Percentiles rank a stretch among this genome's conserved stretches.
Evolutionary conservation across 2,329 filamentous ascomycete species (phyloP).

Genomic region (Fusarium duplospermum): DNA sequence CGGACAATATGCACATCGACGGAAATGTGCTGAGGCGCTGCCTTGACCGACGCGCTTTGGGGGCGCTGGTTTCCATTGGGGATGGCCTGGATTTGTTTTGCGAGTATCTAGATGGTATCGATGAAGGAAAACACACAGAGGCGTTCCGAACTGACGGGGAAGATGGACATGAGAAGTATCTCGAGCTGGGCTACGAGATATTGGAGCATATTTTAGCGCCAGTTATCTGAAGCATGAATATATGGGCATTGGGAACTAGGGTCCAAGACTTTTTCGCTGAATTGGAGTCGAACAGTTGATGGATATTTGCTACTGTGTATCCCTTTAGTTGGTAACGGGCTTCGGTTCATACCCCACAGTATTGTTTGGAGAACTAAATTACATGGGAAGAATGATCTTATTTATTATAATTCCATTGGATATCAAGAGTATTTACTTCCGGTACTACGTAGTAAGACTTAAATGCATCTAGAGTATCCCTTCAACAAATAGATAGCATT

Average conservation of each 20-base stretch:
- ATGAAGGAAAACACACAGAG: constrained; percentile 56
- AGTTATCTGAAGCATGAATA: constrained; percentile 52
- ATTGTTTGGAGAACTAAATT: too few species aligned
- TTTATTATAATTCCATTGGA: too few species aligned
- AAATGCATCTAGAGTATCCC: too few species aligned
- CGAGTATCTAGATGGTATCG: constrained; percentile 62
- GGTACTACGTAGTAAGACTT: too few species aligned
- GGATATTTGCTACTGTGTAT: not conserved
- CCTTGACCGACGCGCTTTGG: constrained; percentile 59
- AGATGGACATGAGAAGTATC: constrained; percentile 50
- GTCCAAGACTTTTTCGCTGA: not conserved
- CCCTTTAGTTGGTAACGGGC: not conserved
- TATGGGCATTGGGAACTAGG: not conserved
- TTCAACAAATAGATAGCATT: too few species aligned
- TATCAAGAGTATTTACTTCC: too few species aligned
- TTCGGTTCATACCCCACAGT: not conserved
- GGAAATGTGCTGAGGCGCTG: constrained; percentile 73
- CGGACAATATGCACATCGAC: constrained; percentile 71
- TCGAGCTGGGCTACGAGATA: constrained; percentile 64
- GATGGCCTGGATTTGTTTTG: constrained; percentile 55
- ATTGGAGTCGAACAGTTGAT: not conserved
- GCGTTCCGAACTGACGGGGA: constrained; percentile 44
- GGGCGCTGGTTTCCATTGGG: constrained; percentile 53
- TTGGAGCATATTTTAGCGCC: constrained; percentile 65
- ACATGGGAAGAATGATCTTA: too few species aligned